These are phyloP conservation scores for Canariomyces notabilis DNA, from an alignment of 2,329 filamentous ascomycete genomes.

Conservation along the genomic window DNA sequence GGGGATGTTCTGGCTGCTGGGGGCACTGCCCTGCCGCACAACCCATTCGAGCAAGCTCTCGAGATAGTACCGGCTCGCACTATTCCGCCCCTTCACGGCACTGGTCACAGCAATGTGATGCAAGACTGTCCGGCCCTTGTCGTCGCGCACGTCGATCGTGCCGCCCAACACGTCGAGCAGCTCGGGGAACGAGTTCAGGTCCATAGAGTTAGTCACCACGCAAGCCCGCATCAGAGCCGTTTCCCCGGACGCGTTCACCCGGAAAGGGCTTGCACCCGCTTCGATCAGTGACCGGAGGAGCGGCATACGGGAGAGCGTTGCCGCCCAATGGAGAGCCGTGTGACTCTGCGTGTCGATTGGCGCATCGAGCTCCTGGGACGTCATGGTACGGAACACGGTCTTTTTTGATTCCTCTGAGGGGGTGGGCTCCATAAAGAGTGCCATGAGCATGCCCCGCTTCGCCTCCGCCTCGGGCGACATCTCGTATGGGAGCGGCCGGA, in stretches of 20 bases:
- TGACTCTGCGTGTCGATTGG: slow-evolving; percentile 86
- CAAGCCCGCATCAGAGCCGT: slow-evolving; percentile 91
- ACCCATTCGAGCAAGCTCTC: slow-evolving; percentile 93
- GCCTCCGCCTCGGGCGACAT: slow-evolving; percentile 63
- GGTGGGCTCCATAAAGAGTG: slow-evolving; percentile 71
- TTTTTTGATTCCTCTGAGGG: slow-evolving; percentile 64
- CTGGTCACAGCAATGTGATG: slow-evolving; percentile 97
- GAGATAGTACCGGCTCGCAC: slow-evolving; percentile 91
- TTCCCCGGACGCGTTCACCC: slow-evolving; percentile 84
- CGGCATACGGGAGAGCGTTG: slow-evolving; percentile 80
- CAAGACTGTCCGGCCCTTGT: slow-evolving; percentile 83
- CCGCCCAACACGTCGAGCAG: slow-evolving; percentile 82
- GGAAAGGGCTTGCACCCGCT: slow-evolving; percentile 79
- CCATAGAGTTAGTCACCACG: slow-evolving; percentile 88
- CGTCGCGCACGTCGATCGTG: slow-evolving; percentile 85
- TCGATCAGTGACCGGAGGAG: slow-evolving; percentile 76
- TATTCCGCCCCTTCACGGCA: slow-evolving; percentile 86
- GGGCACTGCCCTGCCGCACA: slow-evolving; percentile 65
- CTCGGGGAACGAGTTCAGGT: slow-evolving; percentile 84
- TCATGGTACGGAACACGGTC: slow-evolving; percentile 70
- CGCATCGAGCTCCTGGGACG: slow-evolving; percentile 78
- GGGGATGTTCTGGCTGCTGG: slow-evolving; percentile 37
- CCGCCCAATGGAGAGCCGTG: slow-evolving; percentile 93
- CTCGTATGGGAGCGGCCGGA: slow-evolving; percentile 60
- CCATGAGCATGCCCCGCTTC: slow-evolving; percentile 77